Base-by-base conservation (phyloP, 1,284 basidiomycete genomes). In the Anthracocystis walkeri region DNA sequence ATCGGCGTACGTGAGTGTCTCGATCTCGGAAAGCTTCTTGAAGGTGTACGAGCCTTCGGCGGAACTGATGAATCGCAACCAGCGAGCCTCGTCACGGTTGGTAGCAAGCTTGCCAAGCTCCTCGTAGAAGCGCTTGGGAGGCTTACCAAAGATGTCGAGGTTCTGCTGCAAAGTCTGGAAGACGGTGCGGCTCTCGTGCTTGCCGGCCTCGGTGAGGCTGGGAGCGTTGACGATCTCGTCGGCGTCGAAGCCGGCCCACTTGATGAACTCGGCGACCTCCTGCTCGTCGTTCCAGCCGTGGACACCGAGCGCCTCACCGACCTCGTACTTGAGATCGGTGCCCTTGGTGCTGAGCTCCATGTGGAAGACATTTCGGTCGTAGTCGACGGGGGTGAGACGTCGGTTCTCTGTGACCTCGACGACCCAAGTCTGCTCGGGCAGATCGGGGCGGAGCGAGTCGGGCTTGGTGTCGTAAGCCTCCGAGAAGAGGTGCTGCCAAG, bases 281-380 rank as follows among this genome's bases (percentile, higher is more conserved):
- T 90, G 86, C 48, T 90, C 90, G 85, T 99, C 95, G 86, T 99
- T 99, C 95, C 95, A 98, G 41, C 97, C 97, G 86, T 99, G 94
- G 51, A 99, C 89, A 60, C 96, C 96, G 45, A 99, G 90, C 20
- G 97, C 97, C 87, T 99, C 96, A 67, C 96, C 96, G 64, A 99
- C 94, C 50, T 90, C 91, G 87, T 99, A 99, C 87, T 92, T 94
- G 77, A 99, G 90, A 10, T 94, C 95, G 18, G 97, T 99, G 46
- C 93, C 93, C 53, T 89, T 87, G 11, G 94, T 95, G 86, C 95
- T 91, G 85, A 99, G 94, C 88, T 98, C 96, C 85, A 99, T 90
- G 87, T 99, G 96, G 89, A 99, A 99, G 64, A 99, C 94, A 86
- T 99, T 98, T 76, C 97, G 93, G 87, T 98, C 93, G 87, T 99